Conservation (phyloP, 805 yeast genomes). For the Monosporozyma servazzii region DNA sequence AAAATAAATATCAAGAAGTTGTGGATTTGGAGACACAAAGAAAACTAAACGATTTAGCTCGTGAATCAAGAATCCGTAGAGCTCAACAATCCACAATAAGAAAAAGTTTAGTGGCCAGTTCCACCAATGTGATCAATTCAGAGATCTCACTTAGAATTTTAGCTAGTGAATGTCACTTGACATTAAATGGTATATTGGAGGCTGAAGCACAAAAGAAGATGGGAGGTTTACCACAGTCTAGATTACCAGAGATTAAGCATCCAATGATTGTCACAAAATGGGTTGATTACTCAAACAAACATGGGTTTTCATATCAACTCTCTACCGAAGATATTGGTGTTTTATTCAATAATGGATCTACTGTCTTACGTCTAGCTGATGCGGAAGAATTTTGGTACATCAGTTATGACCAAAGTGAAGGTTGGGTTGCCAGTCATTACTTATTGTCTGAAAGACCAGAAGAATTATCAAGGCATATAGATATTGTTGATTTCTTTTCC, state of each 20-base stretch:
- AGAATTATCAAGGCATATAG: constrained; percentile 58
- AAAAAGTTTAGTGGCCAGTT: constrained; percentile 26
- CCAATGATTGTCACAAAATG: constrained; percentile 80
- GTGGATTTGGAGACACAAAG: constrained; percentile 32
- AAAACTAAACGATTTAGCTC: constrained; percentile 27
- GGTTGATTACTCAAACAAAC: constrained; percentile 96
- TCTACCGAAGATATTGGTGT: constrained; percentile 89
- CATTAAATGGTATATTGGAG: constrained; percentile 37
- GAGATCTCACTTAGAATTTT: constrained; percentile 32
- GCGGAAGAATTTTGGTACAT: constrained; percentile 59
- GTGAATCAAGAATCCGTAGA: constrained; percentile 29
- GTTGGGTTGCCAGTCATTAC: constrained; percentile 47
- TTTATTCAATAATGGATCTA: constrained; percentile 73
- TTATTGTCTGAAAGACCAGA: constrained; percentile 36
- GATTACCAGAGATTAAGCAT: constrained; percentile 31
- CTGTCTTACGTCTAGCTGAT: constrained; percentile 63
- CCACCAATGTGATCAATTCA: constrained; percentile 31
- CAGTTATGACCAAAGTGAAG: constrained; percentile 38
- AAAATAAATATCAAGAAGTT: constrained; percentile 74
- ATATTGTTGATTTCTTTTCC: constrained; percentile 80
- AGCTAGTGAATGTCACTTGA: constrained; percentile 38
- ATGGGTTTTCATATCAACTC: constrained; percentile 89
- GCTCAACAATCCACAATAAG: constrained; percentile 28
- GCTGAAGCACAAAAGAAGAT: constrained; percentile 39
- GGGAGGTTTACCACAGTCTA: constrained; percentile 29